These are phyloP conservation scores for Aspergillus glaucus DNA, from an alignment of 2,329 filamentous ascomycete genomes.

Conservation along the genomic window DNA sequence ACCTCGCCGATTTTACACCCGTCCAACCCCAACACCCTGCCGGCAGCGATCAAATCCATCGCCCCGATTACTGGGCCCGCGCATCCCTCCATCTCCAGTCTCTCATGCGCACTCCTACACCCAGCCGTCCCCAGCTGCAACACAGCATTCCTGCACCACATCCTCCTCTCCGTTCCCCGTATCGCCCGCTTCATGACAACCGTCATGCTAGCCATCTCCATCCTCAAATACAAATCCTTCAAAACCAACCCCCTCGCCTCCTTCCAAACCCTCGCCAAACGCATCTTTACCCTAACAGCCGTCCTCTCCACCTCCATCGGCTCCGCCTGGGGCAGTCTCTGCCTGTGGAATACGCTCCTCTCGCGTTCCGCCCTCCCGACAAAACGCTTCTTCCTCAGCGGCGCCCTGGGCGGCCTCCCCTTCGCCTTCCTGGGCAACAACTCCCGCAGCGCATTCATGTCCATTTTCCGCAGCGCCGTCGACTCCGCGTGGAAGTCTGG, in stretches of 20 bases:
- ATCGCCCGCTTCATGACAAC: slow-evolving; percentile 66
- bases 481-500: slow-evolving; percentile 89
- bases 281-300: slow-evolving; percentile 66
- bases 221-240: slow-evolving; percentile 62
- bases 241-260: slow-evolving; percentile 63
- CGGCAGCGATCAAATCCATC: slow-evolving; percentile 62
- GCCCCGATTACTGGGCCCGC: slow-evolving; percentile 74
- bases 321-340: slow-evolving; percentile 81
- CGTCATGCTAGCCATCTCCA: slow-evolving; percentile 60
- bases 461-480: slow-evolving; percentile 69
- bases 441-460: slow-evolving; percentile 63
- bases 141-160: slow-evolving; percentile 81
- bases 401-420: slow-evolving; percentile 69
- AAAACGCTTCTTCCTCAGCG: slow-evolving; percentile 83
- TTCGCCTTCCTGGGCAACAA: slow-evolving; percentile 63
- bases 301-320: slow-evolving; percentile 80
- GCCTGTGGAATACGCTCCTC: slow-evolving; percentile 75
- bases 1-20: slow-evolving; percentile 84
- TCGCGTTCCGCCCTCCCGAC: slow-evolving; percentile 69
- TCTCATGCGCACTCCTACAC: slow-evolving; percentile 86
- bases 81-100: slow-evolving; percentile 75
- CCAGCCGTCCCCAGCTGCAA: slow-evolving; percentile 81
- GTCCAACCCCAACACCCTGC: slow-evolving; percentile 48
- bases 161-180: slow-evolving; percentile 73
- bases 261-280: slow-evolving; percentile 59